Conservation (phyloP, 169 alveolate species). For the Plasmodium chabaudi region DNA sequence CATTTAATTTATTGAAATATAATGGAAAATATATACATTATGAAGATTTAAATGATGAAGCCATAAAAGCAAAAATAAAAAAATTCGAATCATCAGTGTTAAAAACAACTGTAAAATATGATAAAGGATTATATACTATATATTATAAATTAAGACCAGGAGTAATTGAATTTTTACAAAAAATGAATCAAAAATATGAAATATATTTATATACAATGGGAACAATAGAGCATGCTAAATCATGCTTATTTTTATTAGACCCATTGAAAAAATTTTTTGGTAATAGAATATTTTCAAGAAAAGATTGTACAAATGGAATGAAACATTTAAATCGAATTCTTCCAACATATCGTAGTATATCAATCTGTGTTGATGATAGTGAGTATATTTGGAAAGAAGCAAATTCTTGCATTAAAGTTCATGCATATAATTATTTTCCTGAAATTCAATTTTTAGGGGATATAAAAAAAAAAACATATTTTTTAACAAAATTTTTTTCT, state of each 20-base stretch:
- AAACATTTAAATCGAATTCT: constrained; percentile 53
- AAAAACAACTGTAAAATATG: constrained; percentile 77
- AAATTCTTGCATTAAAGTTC: constrained; percentile 61
- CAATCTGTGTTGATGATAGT: constrained; percentile 68
- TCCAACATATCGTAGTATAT: constrained; percentile 66
- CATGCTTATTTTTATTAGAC: constrained; percentile 85
- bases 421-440: constrained; percentile 65
- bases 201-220: constrained; percentile 90
- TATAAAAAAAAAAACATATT: constrained; percentile 58
- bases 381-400: constrained; percentile 69
- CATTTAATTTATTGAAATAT: constrained; percentile 69
- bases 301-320: constrained; percentile 75
- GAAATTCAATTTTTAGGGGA: constrained; percentile 65
- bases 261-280: constrained; percentile 82
- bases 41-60: constrained; percentile 63
- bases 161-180: constrained; percentile 82
- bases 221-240: constrained; percentile 86
- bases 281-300: constrained; percentile 79
- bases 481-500: constrained; percentile 68
- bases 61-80: constrained; percentile 27
- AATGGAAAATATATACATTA: constrained; percentile 76
- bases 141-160: constrained; percentile 90
- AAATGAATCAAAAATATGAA: constrained; percentile 78
- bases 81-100: constrained; percentile 77
- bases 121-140: constrained; percentile 74